Evolutionary conservation across 805 yeast genomes (phyloP), one percentile per base, ranked within the genome.

Genomic region (Zygosaccharomyces rouxii): DNA sequence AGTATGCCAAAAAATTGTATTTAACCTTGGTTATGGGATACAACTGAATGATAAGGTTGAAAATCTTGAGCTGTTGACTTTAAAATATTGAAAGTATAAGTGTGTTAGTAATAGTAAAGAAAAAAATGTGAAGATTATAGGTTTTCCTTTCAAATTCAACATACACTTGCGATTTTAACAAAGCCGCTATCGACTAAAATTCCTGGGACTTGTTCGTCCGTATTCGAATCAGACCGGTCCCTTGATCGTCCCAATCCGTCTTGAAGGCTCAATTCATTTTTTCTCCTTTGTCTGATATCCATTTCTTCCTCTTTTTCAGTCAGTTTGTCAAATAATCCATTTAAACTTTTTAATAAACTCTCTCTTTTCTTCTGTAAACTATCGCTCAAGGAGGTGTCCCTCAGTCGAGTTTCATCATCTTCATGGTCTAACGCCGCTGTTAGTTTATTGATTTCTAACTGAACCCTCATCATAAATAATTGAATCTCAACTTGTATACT

Each of bases 131-230:
- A 6, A 9, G 7, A 16, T 9, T 3, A 6, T 33, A 14, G 19
- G 10, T 33, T 5, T 16, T 6, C 11, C 14, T 6, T n/a, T 44
- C 21, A 13, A 22, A 26, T 16, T 29, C 5, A 7, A 53, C 54
- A 50, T 53, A 53, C 53, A 30, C 47, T 49, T 31, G 51, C 18
- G 26, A 51, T 49, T 37, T 53, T 51, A n/a, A 47, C 51, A 26
- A 51, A 51, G 19, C 55, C 44, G 26, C 47, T 47, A n/a, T 43
- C 45, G 7, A 51, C 48, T 16, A 51, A 33, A 18, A 29, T 39
- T 3, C 42, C 48, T 4, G 35, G 14, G 9, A 30, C 9, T 25
- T 9, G 7, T 35, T 16, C 33, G 2, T 11, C 18, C 16, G 16
- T n/a, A 26, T 35, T 26, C 10, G 21, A 28, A 16, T 13, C 23